Base-by-base conservation (phyloP, 805 yeast genomes). In the Tetrapisispora fleetii region DNA sequence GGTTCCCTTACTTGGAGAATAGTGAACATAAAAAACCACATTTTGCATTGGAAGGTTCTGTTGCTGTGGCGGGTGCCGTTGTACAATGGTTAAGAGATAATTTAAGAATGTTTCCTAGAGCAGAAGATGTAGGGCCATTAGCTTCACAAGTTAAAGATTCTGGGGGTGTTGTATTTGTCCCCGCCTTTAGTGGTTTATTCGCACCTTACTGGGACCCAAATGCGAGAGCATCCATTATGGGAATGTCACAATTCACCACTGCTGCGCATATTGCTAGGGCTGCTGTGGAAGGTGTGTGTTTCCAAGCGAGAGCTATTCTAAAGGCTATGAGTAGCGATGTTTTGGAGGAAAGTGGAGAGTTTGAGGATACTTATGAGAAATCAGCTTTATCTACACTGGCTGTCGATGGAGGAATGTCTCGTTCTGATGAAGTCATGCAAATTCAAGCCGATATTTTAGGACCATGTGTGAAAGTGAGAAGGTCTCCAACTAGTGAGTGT, bases 151-250 rank as follows among this genome's bases (percentile, higher is more conserved):
- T 87, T 37, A 73, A 77, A 24, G 79, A 84, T 63, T 75, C 91
- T 17, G 96, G 93, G 45, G 96, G 96, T 37, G 96, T 90, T 24
- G 89, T 87, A 37, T 90, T 90, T 61, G 95, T 90, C 42, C 95
- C 98, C 30, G 96, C 96, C 2, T 88, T 90, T 64, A 83, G 90
- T 32, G 98, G 98, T 8, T 72, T 90, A 48, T 90, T 86, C 67
- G 95, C 96, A 3, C 98, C 98, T 19, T 88, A 90, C 70, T 90
- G 98, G 98, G 88, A 86, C 62, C 78, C 90, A 14, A 86, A 85
- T 47, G 88, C 96, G 7, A 79, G 95, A 54, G 98, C 97, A 45
- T 83, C 96, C 33, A 85, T 91, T 41, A 81, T 89, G 64, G 98
- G 98, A 37, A 77, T 90, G 73, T 87, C 96, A 5, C 95, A 88